Base-by-base conservation (phyloP, 768 basidiomycete species). In the Suillus fuscotomentosus region DNA sequence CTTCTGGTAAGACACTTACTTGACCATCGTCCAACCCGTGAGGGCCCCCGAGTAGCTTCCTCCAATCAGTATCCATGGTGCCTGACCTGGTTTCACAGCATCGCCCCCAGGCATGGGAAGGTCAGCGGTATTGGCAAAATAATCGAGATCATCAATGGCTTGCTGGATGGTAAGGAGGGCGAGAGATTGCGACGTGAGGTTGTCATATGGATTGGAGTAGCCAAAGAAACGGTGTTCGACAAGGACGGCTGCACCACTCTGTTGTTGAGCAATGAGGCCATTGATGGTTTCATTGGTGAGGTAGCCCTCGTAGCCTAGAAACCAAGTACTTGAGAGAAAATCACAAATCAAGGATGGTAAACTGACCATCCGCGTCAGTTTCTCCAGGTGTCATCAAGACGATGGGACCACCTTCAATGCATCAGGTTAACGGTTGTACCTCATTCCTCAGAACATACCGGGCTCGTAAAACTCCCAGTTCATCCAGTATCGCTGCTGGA, bases 221-320 rank as follows among this genome's bases (percentile, higher is more conserved):
- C 90, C 90, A 66, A 86, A 92, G 80, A 88, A 92, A 24, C 91
- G 82, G 70, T 92, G 90, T 69, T 92, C 90, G 36, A 90, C 65
- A 36, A 91, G 77, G 66, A 91, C 77, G 9, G 84, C 70, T 88
- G 85, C 11, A 88, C 87, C 65, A 88, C 84, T 51, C 8, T 51
- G 50, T 51, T 51, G 50, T 1, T 51, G 50, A 10, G 50, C 50
- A 2, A 51, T 51, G 61, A 80, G 78, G 13, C 89, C 90, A 65
- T 82, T 86, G 67, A 91, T 84, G 5, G 86, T 88, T 14, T 34
- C 59, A 69, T 91, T 90, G 17, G 88, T 88, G 54, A 90, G 78
- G 69, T 88, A 90, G n/a, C 76, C 78, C 57, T 72, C 71, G 61
- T 72, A 81, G 2, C 60, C 73, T 76, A 48, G 0, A 3, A 59